phyloP scores from a whole-genome alignment of 2,329 filamentous ascomycete genomes.

The Pestalotiopsis sp. region DNA sequence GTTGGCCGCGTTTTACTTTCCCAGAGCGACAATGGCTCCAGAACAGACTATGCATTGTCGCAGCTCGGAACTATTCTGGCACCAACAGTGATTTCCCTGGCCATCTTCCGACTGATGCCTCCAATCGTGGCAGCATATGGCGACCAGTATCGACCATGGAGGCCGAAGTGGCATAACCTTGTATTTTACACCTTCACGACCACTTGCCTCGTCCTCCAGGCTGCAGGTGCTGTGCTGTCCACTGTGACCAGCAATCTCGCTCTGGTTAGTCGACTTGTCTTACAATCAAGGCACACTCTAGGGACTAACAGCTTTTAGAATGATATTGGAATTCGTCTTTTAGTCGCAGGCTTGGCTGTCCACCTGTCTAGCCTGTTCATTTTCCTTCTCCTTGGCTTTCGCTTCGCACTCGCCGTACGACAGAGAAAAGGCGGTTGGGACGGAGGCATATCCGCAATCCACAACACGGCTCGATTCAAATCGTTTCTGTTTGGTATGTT shows the following conservation, averaged over 20 bases:
- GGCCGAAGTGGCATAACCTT: slow-evolving; percentile 29
- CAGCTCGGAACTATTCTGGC: slow-evolving; percentile 48
- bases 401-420: slow-evolving; percentile 41
- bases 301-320: slow-evolving; percentile 29
- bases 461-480: slow-evolving; percentile 42
- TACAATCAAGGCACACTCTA: no score
- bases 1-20: slow-evolving; percentile 43
- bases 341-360: slow-evolving; percentile 45
- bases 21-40: slow-evolving; percentile 30
- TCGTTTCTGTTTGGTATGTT: slow-evolving; percentile 45
- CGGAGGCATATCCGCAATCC: slow-evolving; percentile 37
- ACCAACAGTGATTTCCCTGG: slow-evolving; percentile 43
- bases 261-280: slow-evolving; percentile 33
- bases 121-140: slow-evolving; percentile 49
- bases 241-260: slow-evolving; percentile 32
- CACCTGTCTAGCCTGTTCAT: slow-evolving; percentile 41
- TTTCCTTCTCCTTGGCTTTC: slow-evolving; percentile 37
- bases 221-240: slow-evolving; percentile 41
- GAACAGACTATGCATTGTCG: slow-evolving; percentile 42
- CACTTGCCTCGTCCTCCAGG: slow-evolving; percentile 31
- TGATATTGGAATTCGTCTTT: slow-evolving; percentile 33
- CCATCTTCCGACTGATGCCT: slow-evolving; percentile 45
- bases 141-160: slow-evolving; percentile 38
- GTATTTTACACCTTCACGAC: slow-evolving; percentile 23
- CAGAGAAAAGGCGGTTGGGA: slow-evolving; percentile 39